These are phyloP conservation scores for Fusarium nematophilum DNA, from an alignment of 2,329 filamentous ascomycete genomes.

Conservation along the genomic window DNA sequence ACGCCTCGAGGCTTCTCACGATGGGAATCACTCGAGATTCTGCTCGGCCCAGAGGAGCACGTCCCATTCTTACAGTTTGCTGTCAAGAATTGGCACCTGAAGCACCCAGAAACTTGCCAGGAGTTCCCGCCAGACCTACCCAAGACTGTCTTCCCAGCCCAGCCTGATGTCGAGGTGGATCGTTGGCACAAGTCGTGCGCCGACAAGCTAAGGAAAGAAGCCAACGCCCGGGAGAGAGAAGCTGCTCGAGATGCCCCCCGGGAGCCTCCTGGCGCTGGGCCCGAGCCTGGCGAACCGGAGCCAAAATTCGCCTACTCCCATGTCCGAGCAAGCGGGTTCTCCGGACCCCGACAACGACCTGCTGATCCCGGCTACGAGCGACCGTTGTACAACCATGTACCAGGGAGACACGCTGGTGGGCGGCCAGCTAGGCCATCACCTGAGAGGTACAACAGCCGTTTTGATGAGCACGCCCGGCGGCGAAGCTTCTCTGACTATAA, in stretches of 20 bases:
- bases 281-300: constrained; percentile 47
- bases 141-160: constrained; percentile 72
- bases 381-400: constrained; percentile 56
- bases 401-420: constrained; percentile 49
- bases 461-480: constrained; percentile 57
- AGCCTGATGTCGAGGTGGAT: constrained; percentile 83
- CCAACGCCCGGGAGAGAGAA: constrained; percentile 53
- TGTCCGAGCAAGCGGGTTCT: constrained; percentile 45
- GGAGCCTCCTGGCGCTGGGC: constrained; percentile 41
- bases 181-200: constrained; percentile 86
- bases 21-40: constrained; percentile 92
- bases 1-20: constrained; percentile 87
- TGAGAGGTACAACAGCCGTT: constrained; percentile 50
- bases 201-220: constrained; percentile 74
- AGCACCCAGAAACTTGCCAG: constrained; percentile 78
- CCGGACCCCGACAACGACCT: constrained; percentile 44
- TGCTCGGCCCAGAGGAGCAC: constrained; percentile 90
- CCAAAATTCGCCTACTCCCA: constrained; percentile 54
- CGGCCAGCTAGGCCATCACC: constrained; percentile 49
- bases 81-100: constrained; percentile 80
- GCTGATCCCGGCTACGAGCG: constrained; percentile 50
- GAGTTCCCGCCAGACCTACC: constrained; percentile 72
- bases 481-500: constrained; percentile 65
- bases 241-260: constrained; percentile 22
- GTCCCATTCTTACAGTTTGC: constrained; percentile 85